Base-by-base conservation (phyloP, 768 basidiomycete genomes). In the Boletus sp. region DNA sequence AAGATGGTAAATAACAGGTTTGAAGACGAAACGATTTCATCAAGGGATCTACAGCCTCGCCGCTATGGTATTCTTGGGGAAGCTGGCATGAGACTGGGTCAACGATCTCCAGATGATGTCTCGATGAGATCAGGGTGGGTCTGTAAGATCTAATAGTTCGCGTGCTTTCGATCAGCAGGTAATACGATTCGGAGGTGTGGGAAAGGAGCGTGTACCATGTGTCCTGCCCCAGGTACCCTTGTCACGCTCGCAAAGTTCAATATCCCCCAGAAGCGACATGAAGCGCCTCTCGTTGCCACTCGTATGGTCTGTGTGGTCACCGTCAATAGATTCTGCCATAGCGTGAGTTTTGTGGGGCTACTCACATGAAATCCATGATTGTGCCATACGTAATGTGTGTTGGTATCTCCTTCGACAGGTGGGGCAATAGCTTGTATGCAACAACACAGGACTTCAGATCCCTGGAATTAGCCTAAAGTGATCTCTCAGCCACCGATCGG, bases 361-460 rank as follows among this genome's bases (percentile, higher is more conserved):
- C 24, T 24, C 24, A 39, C 37, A 39, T 39, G 37, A 39, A 7
- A n/a, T 29, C 28, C 28, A 29, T 15, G 14, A 46, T 8, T n/a
- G 45, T 30, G 5, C 52, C 57, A 29, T 45, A 46, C 10, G 29
- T 42, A 47, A 54, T 50, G 17, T 61, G 57, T 18, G 47, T 50
- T 14, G 47, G 50, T 24, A 52, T 46, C 17, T 41, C 18, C 30
- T 59, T 53, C 45, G 53, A 11, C 4, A 36, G 7, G 7, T 29
- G 20, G 9, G 51, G 48, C 14, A 60, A 17, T 47, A 30, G 2
- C 29, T 18, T 57, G 12, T 50, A 50, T n/a, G n/a, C 51, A 42
- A 47, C 7, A 6, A 18, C 7, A 32, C 1, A 24, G 1, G 55
- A 45, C 7, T 20, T 15, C 5, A 3, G 7, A 15, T 60, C 58